Evolutionary conservation across 768 basidiomycete species (phyloP).

Genomic region (Termitomyces sp.): DNA sequence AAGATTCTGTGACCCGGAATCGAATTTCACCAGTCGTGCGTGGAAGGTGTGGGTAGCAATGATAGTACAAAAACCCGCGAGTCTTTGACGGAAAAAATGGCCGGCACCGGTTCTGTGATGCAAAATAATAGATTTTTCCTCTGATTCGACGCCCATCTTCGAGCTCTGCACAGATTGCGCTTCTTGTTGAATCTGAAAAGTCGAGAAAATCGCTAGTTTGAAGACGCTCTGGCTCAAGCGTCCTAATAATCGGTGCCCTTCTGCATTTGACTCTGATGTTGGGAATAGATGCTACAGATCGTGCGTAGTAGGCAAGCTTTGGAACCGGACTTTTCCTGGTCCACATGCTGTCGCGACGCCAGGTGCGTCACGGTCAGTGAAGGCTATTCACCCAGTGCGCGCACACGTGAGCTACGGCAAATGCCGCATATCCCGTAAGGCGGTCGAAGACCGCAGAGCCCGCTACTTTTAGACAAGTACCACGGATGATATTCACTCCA

Average conservation of each 20-base stretch:
- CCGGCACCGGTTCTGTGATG: not conserved
- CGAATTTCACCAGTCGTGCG: not conserved
- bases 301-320: not conserved
- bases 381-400: too few species aligned
- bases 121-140: not conserved
- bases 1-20: not conserved
- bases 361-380: too few species aligned
- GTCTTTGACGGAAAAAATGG: not conserved
- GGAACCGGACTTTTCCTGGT: not conserved
- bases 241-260: not conserved
- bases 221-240: not conserved
- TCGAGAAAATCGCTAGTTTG: not conserved
- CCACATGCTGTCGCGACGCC: not conserved
- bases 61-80: not conserved
- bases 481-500: too few species aligned
- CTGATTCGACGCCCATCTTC: not conserved
- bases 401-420: too few species aligned
- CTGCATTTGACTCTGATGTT: not conserved
- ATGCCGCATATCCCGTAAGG: too few species aligned
- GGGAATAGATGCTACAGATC: not conserved
- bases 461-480: too few species aligned
- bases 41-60: too few species aligned
- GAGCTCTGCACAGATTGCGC: not conserved
- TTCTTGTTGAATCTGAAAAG: not conserved
- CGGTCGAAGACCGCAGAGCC: too few species aligned